Conservation (phyloP, 768 basidiomycete genomes). For the Panus rudis region DNA sequence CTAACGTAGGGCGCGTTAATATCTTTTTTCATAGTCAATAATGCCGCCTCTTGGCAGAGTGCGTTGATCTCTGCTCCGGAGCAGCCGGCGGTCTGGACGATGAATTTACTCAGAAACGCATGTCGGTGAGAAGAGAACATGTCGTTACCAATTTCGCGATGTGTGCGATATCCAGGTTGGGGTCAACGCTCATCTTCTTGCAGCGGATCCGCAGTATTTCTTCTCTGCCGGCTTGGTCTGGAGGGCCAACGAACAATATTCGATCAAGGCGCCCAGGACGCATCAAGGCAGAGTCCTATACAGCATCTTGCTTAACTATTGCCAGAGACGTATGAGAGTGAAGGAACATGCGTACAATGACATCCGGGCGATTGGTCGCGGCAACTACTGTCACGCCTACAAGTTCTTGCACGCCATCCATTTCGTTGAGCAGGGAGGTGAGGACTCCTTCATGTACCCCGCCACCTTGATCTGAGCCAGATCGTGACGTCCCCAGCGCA, state of each 20-base stretch:
- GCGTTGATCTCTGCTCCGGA: conserved; percentile 92
- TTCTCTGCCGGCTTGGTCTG: conserved; percentile 67
- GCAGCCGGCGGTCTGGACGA: conserved; percentile 78
- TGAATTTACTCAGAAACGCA: neutral
- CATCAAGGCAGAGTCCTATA: conserved; percentile 89
- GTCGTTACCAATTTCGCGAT: conserved; percentile 66
- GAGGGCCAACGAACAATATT: conserved; percentile 90
- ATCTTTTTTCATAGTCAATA: conserved; percentile 85
- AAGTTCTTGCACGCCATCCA: conserved; percentile 97
- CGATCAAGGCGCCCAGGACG: conserved; percentile 92
- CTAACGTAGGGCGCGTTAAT: conserved; percentile 72
- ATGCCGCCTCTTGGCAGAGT: conserved; percentile 93
- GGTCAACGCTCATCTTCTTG: conserved; percentile 72
- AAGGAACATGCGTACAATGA: conserved; percentile 53
- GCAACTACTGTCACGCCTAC: conserved; percentile 93
- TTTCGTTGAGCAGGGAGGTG: conserved; percentile 91
- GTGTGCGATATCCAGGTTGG: conserved; percentile 53
- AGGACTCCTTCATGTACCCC: conserved; percentile 82
- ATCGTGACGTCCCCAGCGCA: conserved; percentile 78
- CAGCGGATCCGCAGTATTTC: conserved; percentile 83
- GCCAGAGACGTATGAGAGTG: neutral
- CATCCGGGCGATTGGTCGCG: conserved; percentile 93
- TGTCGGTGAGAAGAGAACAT: neutral
- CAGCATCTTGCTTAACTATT: neutral
- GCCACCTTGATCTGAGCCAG: conserved; percentile 41